phyloP scores from a whole-genome alignment of 2,329 filamentous ascomycete species.

The Ceratocystiopsis sp. region DNA sequence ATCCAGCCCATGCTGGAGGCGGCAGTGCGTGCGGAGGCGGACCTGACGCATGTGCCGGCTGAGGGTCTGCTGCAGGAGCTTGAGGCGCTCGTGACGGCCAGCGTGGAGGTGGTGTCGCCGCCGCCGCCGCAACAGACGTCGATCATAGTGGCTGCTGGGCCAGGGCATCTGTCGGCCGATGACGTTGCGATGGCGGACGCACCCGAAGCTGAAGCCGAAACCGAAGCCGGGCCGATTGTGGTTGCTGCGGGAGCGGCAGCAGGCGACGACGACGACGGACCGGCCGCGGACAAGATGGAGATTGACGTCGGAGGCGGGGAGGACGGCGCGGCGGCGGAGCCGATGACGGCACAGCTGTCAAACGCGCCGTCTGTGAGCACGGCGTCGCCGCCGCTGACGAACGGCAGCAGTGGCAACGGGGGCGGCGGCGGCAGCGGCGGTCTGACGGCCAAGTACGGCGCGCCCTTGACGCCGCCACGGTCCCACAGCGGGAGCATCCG shows the following conservation, averaged over 20 bases:
- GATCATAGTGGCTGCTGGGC: slow-evolving; percentile 13
- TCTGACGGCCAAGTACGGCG: slow-evolving; percentile 10
- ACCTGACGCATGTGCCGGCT: slow-evolving; percentile 52
- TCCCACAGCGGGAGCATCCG: slow-evolving; percentile 35
- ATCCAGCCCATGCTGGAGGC: slow-evolving; percentile 63
- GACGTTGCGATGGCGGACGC: slow-evolving; percentile 11
- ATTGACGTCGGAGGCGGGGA: background rate
- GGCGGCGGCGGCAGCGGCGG: slow-evolving; percentile 25
- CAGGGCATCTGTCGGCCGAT: slow-evolving; percentile 10
- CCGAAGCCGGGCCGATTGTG: background rate
- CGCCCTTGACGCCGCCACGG: slow-evolving; percentile 49
- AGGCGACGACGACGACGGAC: background rate
- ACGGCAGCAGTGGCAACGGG: slow-evolving; percentile 10
- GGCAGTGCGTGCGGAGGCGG: slow-evolving; percentile 65
- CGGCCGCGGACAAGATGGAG: background rate
- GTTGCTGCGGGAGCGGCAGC: background rate
- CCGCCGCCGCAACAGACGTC: slow-evolving; percentile 21
- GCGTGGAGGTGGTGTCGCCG: slow-evolving; percentile 29
- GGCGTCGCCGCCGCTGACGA: slow-evolving; percentile 15
- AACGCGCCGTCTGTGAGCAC: too few species aligned
- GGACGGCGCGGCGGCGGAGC: too few species aligned
- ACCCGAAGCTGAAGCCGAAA: background rate
- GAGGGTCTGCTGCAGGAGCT: slow-evolving; percentile 58
- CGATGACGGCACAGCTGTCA: too few species aligned
- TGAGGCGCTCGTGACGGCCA: slow-evolving; percentile 53